A percentile compares a stretch with the other conserved stretches of the same genome.
These are phyloP conservation scores for Xylariaceae sp. DNA, from an alignment of 2,329 filamentous ascomycete genomes.

Conservation along the genomic window DNA sequence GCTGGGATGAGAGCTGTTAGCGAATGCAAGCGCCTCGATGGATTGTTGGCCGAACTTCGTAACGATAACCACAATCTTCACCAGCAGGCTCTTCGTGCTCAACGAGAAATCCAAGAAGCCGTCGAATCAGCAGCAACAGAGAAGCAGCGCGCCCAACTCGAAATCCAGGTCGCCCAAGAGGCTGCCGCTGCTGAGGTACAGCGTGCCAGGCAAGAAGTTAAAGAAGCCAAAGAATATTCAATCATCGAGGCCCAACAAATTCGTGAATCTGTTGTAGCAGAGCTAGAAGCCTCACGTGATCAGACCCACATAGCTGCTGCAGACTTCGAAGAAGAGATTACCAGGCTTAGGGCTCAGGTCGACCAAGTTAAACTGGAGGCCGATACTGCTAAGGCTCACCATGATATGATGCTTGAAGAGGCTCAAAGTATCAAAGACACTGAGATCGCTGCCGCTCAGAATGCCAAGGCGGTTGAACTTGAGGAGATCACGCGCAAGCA, in stretches of 20 bases:
- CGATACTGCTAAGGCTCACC: constrained; percentile 74
- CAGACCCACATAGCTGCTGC: constrained; percentile 80
- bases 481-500: constrained; percentile 48
- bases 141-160: constrained; percentile 8
- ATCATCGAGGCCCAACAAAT: constrained; percentile 77
- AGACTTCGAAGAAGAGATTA: constrained; percentile 76
- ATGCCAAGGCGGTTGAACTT: constrained; percentile 33
- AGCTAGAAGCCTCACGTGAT: constrained; percentile 79
- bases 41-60: constrained; percentile 51
- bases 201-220: constrained; percentile 74
- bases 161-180: constrained; percentile 11
- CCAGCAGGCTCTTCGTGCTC: constrained; percentile 62
- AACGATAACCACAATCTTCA: constrained; percentile 70
- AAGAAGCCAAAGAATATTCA: constrained; percentile 76
- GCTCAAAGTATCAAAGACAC: constrained; percentile 65
- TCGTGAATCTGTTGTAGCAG: constrained; percentile 71
- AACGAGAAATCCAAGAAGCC: constrained; percentile 81
- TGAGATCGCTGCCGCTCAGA: constrained; percentile 42
- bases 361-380: constrained; percentile 75
- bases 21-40: constrained; percentile 59
- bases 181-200: constrained; percentile 8
- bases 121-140: constrained; percentile 64
- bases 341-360: constrained; percentile 67
- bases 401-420: constrained; percentile 82
- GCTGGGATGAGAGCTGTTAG: constrained; percentile 60